Percentiles rank a stretch among this genome's conserved stretches.
Conservation (phyloP, 202 grass and related monocot genomes). For the Digitaria exilis region DNA sequence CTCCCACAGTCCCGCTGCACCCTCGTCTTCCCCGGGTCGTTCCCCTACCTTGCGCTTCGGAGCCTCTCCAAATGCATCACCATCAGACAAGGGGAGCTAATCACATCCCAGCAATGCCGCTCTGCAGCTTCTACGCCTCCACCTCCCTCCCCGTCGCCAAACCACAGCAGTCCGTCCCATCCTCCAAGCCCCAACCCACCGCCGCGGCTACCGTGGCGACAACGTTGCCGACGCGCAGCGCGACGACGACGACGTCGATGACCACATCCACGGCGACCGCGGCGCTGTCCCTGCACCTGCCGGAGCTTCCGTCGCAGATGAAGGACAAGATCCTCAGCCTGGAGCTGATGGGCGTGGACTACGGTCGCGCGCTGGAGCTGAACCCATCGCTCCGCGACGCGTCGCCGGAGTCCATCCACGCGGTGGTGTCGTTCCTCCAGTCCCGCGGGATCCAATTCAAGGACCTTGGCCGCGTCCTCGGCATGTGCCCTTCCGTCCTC, state of each 20-base stretch:
- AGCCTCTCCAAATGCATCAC: conserved; percentile 1
- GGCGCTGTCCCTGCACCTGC: conserved; percentile 44
- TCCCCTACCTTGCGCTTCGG: conserved; percentile 10
- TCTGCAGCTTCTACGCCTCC: conserved; percentile 63
- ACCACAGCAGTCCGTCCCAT: conserved; percentile 25
- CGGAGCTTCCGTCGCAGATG: conserved; percentile 46
- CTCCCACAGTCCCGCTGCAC: not conserved
- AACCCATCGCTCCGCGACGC: conserved; percentile 66
- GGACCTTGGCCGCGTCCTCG: conserved; percentile 63
- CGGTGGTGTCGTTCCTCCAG: conserved; percentile 60
- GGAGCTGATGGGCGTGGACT: conserved; percentile 81
- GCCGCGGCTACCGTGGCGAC: not conserved
- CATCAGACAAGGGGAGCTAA: not conserved
- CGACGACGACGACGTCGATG: not conserved
- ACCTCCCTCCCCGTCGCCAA: conserved; percentile 41
- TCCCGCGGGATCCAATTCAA: conserved; percentile 80
- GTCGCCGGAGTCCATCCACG: conserved; percentile 57
- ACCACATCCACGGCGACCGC: not conserved
- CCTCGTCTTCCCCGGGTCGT: not conserved
- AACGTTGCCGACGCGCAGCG: not conserved
- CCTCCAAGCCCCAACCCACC: not conserved
- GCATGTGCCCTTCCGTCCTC: conserved; percentile 72
- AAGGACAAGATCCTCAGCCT: conserved; percentile 83
- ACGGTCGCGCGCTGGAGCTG: conserved; percentile 45
- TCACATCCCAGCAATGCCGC: conserved; percentile 36